Evolutionary conservation across 495 filamentous ascomycete species (phyloP), one percentile per base, ranked within the genome.

Genomic region (Lasiosphaeriaceae sp.): DNA sequence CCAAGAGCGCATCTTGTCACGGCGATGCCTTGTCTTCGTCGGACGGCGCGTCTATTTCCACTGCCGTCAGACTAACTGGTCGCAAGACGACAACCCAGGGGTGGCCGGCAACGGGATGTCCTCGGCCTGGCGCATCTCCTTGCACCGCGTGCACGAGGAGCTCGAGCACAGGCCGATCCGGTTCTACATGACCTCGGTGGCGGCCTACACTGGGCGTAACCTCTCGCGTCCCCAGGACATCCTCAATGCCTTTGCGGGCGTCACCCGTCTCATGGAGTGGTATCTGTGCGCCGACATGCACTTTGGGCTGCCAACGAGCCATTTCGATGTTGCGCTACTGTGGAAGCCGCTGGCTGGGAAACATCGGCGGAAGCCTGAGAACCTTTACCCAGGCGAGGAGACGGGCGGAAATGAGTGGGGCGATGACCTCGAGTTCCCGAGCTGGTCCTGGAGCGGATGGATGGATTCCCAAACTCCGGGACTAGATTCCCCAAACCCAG

Each of bases 361-460:
- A 3, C 48, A 29, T 9, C 48, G 48, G 31, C 48, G 26, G 26
- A 31, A 31, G n/a, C 14, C 26, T 1, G 31, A 9, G 22, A 8
- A 16, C 16, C 5, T 26, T 14, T 34, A 31, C 26, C 26, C 4
- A 31, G 26, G 9, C 26, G 4, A 31, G 9, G 4, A 16, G 12
- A 11, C 2, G 12, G 21, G 2, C 29, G 22, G 23, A 12, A 3
- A n/a, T 17, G n/a, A 49, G 11, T 51, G 54, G 16, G 11, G 37
- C 24, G 26, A 48, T 11, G 26, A 22, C 17, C 24, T 26, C 17
- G 52, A 65, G 23, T 73, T 71, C 43, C 71, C 71, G 11, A 71
- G 60, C 54, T 72, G 69, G 69, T 66, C 64, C 1, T 74, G 71
- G 71, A 61, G 55, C 53, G 71, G 71, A 11, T 74, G 71, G 71